phyloP scores from a whole-genome alignment of 495 filamentous ascomycete genomes.

The Penicillium macrosclerotiorum region DNA sequence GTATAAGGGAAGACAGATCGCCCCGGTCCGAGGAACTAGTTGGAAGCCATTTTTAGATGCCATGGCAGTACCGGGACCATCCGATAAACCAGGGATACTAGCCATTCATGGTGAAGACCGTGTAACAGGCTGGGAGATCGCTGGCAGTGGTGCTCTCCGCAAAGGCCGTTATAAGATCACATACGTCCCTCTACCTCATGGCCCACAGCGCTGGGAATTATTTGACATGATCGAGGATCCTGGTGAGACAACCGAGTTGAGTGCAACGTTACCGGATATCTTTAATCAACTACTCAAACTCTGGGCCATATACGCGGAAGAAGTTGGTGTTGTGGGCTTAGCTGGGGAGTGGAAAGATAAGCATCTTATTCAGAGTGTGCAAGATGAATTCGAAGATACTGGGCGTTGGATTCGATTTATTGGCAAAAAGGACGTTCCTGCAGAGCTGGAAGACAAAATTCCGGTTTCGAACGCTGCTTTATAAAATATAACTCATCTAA shows the following conservation, averaged over 20 bases:
- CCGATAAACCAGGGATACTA: background rate
- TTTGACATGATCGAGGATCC: conserved; percentile 22
- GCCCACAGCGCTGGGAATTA: conserved; percentile 28
- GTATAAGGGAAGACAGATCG: conserved; percentile 45
- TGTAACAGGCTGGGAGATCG: conserved; percentile 25
- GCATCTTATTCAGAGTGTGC: background rate
- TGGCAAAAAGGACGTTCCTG: conserved; percentile 7
- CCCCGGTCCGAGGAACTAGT: conserved; percentile 41
- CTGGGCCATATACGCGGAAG: conserved; percentile 4
- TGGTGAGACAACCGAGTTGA: conserved; percentile 45
- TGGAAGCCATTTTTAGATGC: conserved; percentile 9
- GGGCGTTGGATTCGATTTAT: conserved; percentile 8
- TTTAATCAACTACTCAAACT: conserved; percentile 1
- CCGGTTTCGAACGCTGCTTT: no score
- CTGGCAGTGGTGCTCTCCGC: conserved; percentile 20
- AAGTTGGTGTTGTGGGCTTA: no score
- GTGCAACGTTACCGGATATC: background rate
- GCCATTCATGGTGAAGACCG: conserved; percentile 22
- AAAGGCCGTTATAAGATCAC: conserved; percentile 26
- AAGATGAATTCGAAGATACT: conserved; percentile 10
- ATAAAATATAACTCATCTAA: background rate
- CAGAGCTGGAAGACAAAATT: no score
- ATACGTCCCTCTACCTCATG: conserved; percentile 21
- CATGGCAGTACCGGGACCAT: no score
- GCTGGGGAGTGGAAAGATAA: conserved; percentile 6